Conservation (phyloP, 1,139 yeast genomes). For the Suhomyces chickasaworum region DNA sequence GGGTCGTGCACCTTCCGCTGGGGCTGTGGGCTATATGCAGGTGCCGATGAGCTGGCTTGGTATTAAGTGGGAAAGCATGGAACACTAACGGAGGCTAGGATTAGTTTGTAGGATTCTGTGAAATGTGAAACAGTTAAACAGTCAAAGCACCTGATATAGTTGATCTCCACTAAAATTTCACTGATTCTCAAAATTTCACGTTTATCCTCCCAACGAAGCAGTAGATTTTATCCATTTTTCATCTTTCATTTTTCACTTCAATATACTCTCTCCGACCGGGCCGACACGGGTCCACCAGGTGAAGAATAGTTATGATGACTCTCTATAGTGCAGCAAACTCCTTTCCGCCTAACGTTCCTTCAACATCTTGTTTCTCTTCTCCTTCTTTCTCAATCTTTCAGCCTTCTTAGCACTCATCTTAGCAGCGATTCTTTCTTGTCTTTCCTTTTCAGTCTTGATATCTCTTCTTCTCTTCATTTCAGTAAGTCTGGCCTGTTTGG, state of each 20-base stretch:
- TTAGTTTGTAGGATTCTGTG: neutral
- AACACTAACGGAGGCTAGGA: neutral
- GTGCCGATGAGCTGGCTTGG: slow-evolving; percentile 9
- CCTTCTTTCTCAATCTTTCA: slow-evolving; percentile 77
- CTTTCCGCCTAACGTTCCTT: slow-evolving; percentile 54
- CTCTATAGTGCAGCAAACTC: neutral
- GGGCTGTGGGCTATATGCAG: slow-evolving; percentile 5
- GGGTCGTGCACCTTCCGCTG: slow-evolving; percentile 6
- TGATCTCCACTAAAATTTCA: neutral
- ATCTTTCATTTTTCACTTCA: neutral
- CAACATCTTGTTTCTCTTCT: slow-evolving; percentile 77
- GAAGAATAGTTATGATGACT: neutral
- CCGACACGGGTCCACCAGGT: neutral
- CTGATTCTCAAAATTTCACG: neutral
- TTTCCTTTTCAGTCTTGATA: slow-evolving; percentile 70
- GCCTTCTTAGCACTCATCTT: slow-evolving; percentile 80
- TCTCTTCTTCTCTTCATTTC: slow-evolving; percentile 65
- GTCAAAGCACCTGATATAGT: neutral
- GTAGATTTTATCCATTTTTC: neutral
- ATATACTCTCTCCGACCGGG: neutral
- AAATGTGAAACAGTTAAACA: too few species aligned
- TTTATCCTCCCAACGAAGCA: neutral
- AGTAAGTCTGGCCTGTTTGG: slow-evolving; percentile 51
- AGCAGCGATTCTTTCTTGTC: slow-evolving; percentile 68
- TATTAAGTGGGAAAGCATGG: neutral